These are phyloP conservation scores for Penicillium sp. DNA, from an alignment of 2,329 filamentous ascomycete species.

Conservation along the genomic window DNA sequence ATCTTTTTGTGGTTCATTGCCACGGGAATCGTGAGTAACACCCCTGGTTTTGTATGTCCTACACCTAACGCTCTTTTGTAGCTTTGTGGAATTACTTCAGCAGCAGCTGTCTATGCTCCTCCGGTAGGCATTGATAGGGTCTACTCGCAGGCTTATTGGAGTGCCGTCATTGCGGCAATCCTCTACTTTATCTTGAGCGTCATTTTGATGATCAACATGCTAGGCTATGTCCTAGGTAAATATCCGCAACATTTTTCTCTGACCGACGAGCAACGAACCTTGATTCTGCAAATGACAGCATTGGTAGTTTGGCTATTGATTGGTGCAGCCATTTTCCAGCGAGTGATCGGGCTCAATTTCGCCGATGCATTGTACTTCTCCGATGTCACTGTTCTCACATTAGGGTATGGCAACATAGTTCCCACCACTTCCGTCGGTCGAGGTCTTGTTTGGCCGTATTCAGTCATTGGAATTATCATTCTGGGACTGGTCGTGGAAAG, in stretches of 20 bases:
- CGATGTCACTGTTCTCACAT: constrained; percentile 64
- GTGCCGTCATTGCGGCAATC: constrained; percentile 73
- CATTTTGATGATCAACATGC: constrained; percentile 74
- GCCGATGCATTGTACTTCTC: constrained; percentile 78
- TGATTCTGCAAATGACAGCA: constrained; percentile 87
- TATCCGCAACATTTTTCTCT: constrained; percentile 77
- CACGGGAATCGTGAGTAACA: constrained; percentile 53
- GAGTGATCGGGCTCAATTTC: constrained; percentile 71
- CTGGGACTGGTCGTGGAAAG: constrained; percentile 79
- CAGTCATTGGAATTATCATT: constrained; percentile 78
- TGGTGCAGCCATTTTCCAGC: constrained; percentile 72
- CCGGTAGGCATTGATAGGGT: constrained; percentile 48
- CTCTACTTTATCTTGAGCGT: constrained; percentile 78
- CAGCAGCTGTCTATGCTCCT: constrained; percentile 62
- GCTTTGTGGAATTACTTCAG: constrained; percentile 64
- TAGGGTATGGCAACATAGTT: constrained; percentile 64
- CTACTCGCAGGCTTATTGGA: constrained; percentile 83
- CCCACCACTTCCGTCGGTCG: constrained; percentile 57
- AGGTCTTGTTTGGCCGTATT: constrained; percentile 76
- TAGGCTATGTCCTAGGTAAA: constrained; percentile 70
- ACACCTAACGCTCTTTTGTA: constrained; percentile 30
- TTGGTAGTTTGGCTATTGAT: constrained; percentile 78
- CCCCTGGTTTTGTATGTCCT: background rate
- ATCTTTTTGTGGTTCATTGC: constrained; percentile 74
- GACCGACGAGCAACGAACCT: constrained; percentile 75